phyloP scores from a whole-genome alignment of 108 stramenopile genomes.

The Stephanodiscus triporus region DNA sequence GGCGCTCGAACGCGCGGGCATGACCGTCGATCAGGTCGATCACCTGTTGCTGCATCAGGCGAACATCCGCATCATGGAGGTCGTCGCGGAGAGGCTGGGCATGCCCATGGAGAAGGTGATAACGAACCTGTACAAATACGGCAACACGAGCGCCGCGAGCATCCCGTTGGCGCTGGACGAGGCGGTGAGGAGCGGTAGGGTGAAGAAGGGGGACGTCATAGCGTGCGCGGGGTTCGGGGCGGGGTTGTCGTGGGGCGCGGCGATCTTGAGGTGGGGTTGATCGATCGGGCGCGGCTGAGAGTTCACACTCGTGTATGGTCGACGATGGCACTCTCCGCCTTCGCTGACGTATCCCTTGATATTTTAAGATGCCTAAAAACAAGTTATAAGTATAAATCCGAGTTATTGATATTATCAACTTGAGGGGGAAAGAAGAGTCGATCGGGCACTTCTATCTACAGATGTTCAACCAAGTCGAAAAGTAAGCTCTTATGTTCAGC shows the following conservation, averaged over 20 bases:
- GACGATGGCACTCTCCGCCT: too few relatives aligned
- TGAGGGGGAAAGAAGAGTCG: too few relatives aligned
- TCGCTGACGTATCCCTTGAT: too few relatives aligned
- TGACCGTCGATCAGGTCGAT: conserved; percentile 93
- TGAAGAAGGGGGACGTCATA: conserved; percentile 97
- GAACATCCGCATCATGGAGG: conserved; percentile 98
- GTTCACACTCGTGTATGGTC: too few relatives aligned
- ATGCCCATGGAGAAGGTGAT: conserved; percentile 94
- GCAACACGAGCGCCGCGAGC: conserved; percentile 94
- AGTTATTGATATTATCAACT: too few relatives aligned
- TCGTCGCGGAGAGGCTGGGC: conserved; percentile 89
- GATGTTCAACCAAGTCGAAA: too few relatives aligned
- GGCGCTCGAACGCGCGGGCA: conserved; percentile 85
- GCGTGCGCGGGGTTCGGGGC: conserved; percentile 98
- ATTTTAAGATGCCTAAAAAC: too few relatives aligned
- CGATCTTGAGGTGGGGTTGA: conserved; percentile 91
- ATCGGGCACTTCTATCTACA: too few relatives aligned
- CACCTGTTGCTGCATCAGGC: conserved; percentile 95
- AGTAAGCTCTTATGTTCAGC: too few relatives aligned
- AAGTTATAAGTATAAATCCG: too few relatives aligned
- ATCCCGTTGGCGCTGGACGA: conserved; percentile 95
- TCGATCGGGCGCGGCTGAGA: too few relatives aligned
- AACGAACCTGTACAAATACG: conserved; percentile 88
- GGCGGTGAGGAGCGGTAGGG: conserved; percentile 87
- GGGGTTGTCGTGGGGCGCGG: conserved; percentile 96